Percentiles rank a stretch among this genome's conserved stretches.
phyloP scores from a whole-genome alignment of 2,329 filamentous ascomycete species.

The Fusarium hostae region DNA sequence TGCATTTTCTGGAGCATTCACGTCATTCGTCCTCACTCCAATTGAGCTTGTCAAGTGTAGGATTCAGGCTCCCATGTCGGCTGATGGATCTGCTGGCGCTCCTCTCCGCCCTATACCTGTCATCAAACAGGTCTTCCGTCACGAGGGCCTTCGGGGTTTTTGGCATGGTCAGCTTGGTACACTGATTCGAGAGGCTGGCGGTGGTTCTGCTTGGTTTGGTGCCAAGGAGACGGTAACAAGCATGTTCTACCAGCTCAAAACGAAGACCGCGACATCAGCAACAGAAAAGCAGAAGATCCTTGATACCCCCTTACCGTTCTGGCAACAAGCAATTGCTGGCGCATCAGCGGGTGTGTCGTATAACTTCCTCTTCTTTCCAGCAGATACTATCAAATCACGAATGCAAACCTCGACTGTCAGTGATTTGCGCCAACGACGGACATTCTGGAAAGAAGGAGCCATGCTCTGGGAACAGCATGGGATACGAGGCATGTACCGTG shows the following conservation, averaged over 20 bases:
- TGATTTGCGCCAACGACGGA: constrained; percentile 64
- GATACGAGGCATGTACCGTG: constrained; percentile 86
- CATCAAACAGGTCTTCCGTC: constrained; percentile 81
- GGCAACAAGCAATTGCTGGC: constrained; percentile 88
- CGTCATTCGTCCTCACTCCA: constrained; percentile 90
- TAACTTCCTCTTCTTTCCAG: constrained; percentile 97
- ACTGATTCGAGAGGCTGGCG: constrained; percentile 91
- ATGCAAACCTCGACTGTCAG: constrained; percentile 90
- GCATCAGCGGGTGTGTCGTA: constrained; percentile 92
- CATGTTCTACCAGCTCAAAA: constrained; percentile 71
- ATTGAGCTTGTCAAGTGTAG: constrained; percentile 99
- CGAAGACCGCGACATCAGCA: constrained; percentile 53
- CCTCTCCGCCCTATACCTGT: constrained; percentile 74
- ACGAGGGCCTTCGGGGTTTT: constrained; percentile 86
- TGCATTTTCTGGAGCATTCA: constrained; percentile 87
- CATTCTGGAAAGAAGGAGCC: constrained; percentile 77
- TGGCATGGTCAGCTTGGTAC: constrained; percentile 97
- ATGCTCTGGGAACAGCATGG: constrained; percentile 86
- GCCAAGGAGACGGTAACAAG: constrained; percentile 83
- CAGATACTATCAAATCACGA: constrained; percentile 95
- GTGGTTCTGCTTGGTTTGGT: constrained; percentile 95
- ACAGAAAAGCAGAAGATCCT: constrained; percentile 55
- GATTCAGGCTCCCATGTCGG: constrained; percentile 79
- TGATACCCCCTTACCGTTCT: constrained; percentile 73
- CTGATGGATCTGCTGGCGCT: constrained; percentile 55